Base-by-base conservation (phyloP, 148 eudicot species). In the Salicornia ramosissima region DNA sequence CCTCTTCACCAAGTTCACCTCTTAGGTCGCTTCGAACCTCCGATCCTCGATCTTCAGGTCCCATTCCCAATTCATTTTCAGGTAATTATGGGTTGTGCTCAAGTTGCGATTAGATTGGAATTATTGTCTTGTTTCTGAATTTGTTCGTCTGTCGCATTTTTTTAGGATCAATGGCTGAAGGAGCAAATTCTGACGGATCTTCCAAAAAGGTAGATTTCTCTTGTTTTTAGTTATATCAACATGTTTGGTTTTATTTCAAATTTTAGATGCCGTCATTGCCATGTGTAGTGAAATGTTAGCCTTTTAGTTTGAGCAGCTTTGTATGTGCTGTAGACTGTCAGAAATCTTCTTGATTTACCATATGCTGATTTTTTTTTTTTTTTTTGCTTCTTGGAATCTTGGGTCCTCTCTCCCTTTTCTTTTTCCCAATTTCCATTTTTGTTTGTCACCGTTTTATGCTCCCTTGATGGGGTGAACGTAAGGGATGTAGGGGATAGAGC, bases 151-250 rank as follows among this genome's bases (percentile, higher is more conserved):
- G 31, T 57, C 45, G 49, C 26, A 13, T 45, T 78, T 81, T n/a
- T 16, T 39, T 73, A 86, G 91, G 77, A 36, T 45, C 81, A 63
- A 50, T 78, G 80, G 77, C 72, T 73, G 78, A 74, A 65, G 26
- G 72, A 57, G 68, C 76, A 36, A 34, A 67, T 78, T 71, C 81
- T 56, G 53, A 72, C 74, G 85, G 86, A 85, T 83, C 96, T 77
- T 80, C 94, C 87, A 55, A 56, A 81, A 80, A 90, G 96, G 97
- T 88, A 36, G 31, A 26, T 43, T 63, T 63, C 5, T 4, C 1
- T 16, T 49, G 9, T 49, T 49, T 19, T 49, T 49, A 1, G 21
- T 49, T 3, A 45, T 45, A 18, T 57, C 8, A 16, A 28, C 28
- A 15, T 57, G 33, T 13, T n/a, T 0, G 64, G 11, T 59, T 59